A percentile compares a stretch with the other conserved stretches of the same genome.
Evolutionary conservation across 2,329 filamentous ascomycete species (phyloP).

Genomic region (Diaporthe longicolla): DNA sequence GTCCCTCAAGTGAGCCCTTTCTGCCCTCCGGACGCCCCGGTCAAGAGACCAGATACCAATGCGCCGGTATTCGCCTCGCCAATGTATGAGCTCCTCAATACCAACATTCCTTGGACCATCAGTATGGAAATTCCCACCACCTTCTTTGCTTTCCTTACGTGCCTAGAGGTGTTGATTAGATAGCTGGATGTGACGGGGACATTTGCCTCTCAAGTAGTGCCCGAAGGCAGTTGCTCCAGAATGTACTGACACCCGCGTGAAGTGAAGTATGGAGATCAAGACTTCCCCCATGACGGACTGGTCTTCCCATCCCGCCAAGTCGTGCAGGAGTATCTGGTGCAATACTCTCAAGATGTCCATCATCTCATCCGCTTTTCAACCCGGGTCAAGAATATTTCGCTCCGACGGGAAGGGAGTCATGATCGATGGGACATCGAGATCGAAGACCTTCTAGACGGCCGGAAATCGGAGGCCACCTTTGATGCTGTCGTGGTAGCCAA

Average conservation of each 20-base stretch:
- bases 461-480: conserved; percentile 62
- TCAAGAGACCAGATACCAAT: conserved; percentile 57
- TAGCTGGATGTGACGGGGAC: background rate
- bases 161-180: background rate
- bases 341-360: conserved; percentile 78
- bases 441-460: conserved; percentile 32
- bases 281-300: conserved; percentile 74
- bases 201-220: background rate
- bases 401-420: conserved; percentile 50
- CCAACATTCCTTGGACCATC: conserved; percentile 85
- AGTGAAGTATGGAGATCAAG: conserved; percentile 80
- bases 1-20: conserved; percentile 80
- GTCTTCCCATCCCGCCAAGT: conserved; percentile 81
- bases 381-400: conserved; percentile 74
- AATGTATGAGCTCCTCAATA: conserved; percentile 85
- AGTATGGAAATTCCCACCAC: conserved; percentile 54
- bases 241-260: conserved; percentile 12
- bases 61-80: conserved; percentile 81
- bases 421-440: conserved; percentile 69
- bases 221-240: background rate
- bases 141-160: background rate
- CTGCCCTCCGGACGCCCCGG: conserved; percentile 73
- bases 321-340: conserved; percentile 81
- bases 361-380: conserved; percentile 78
- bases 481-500: conserved; percentile 83